Evolutionary conservation across 2,329 filamentous ascomycete genomes (phyloP).

Genomic region (Aspergillus carbonarius): DNA sequence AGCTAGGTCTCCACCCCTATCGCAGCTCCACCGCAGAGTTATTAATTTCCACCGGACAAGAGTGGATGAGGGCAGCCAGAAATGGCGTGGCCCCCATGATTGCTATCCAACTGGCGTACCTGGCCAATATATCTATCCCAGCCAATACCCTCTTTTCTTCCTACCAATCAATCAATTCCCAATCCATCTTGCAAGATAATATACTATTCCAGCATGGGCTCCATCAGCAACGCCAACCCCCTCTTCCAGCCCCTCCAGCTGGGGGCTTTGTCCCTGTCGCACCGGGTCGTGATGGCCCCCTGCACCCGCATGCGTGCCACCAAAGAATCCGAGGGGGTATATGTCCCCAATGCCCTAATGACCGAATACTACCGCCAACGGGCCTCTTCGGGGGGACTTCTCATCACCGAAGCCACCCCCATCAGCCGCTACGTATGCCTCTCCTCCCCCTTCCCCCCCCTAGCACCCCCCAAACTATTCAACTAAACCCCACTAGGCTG

Average conservation of each 20-base stretch:
- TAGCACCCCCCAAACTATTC: background rate
- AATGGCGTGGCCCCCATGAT: too few relatives aligned
- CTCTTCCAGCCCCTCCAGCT: conserved; percentile 39
- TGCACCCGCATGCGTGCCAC: conserved; percentile 29
- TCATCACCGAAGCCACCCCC: conserved; percentile 35
- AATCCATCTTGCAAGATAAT: background rate
- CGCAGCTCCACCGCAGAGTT: too few relatives aligned
- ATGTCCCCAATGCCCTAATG: conserved; percentile 29
- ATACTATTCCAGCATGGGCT: conserved; percentile 20
- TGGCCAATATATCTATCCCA: background rate
- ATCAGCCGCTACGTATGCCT: conserved; percentile 27
- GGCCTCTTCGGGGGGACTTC: conserved; percentile 33
- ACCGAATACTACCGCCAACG: conserved; percentile 35
- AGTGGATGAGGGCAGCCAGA: background rate
- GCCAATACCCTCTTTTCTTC: background rate
- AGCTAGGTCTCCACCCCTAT: too few relatives aligned
- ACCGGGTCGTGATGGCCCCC: conserved; percentile 29
- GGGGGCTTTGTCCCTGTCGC: conserved; percentile 24
- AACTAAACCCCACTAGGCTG: conserved; percentile 18
- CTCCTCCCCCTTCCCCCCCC: background rate
- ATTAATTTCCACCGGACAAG: background rate
- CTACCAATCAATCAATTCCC: background rate
- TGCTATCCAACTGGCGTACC: too few relatives aligned
- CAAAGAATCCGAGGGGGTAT: conserved; percentile 30
- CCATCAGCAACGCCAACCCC: conserved; percentile 20